Percentiles rank a stretch among this genome's conserved stretches.
Conservation (phyloP, 2,329 filamentous ascomycete species). For the Dryadomyces quercivorus region DNA sequence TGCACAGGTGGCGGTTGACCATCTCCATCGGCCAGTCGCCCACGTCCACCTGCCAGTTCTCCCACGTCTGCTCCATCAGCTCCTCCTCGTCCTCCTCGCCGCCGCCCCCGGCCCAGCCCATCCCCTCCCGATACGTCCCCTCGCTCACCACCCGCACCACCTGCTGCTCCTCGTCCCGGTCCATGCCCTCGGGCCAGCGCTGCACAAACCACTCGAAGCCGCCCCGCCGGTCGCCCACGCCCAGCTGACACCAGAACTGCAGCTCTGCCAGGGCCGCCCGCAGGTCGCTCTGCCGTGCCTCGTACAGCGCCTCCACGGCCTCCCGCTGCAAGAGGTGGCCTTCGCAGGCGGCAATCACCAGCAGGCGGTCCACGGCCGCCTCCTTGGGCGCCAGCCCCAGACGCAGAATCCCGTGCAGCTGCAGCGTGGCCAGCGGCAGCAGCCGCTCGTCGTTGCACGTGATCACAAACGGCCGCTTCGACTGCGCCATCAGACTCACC, state of each 20-base stretch:
- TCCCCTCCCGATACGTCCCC: conserved; percentile 62
- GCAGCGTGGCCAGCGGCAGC: conserved; percentile 62
- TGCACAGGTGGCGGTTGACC: not conserved
- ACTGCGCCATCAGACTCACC: conserved; percentile 63
- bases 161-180: conserved; percentile 55
- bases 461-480: conserved; percentile 84
- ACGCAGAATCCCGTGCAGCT: conserved; percentile 74
- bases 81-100: conserved; percentile 39
- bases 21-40: not conserved
- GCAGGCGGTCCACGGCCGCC: conserved; percentile 65
- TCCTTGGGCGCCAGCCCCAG: conserved; percentile 53
- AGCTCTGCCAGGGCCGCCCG: conserved; percentile 73
- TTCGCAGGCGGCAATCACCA: conserved; percentile 76
- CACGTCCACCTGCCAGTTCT: conserved; percentile 51
- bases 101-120: conserved; percentile 45
- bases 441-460: conserved; percentile 88
- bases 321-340: conserved; percentile 64
- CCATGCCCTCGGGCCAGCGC: conserved; percentile 60
- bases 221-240: conserved; percentile 75
- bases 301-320: conserved; percentile 59
- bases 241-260: conserved; percentile 95
- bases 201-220: conserved; percentile 85
- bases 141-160: conserved; percentile 69
- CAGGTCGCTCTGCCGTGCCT: conserved; percentile 57
- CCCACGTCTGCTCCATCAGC: conserved; percentile 50